Percentiles rank a stretch among this genome's conserved stretches.
phyloP scores from a whole-genome alignment of 208 protist species.

The Trypanosoma brucei region DNA sequence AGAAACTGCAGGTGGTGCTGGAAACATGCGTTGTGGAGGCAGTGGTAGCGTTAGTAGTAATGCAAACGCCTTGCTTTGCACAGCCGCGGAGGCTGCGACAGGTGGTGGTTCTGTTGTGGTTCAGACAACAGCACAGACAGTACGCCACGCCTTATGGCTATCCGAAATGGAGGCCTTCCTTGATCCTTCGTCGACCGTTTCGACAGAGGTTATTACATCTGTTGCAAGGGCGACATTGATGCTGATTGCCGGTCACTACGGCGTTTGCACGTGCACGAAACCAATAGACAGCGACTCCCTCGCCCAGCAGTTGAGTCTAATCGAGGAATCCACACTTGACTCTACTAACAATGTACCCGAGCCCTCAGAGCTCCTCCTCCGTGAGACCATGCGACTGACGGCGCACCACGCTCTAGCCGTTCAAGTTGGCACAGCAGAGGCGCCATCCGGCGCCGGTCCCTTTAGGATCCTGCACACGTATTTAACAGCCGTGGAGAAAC shows the following conservation, averaged over 20 bases:
- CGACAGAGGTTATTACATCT: slow-evolving; percentile 26
- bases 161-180: slow-evolving; percentile 49
- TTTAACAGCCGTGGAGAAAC: slow-evolving; percentile 25
- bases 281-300: slow-evolving; percentile 27
- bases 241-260: slow-evolving; percentile 60
- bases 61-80: background rate
- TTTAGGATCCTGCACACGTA: slow-evolving; percentile 32
- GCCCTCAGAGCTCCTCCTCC: slow-evolving; percentile 20
- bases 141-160: slow-evolving; percentile 53
- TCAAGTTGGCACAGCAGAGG: slow-evolving; percentile 33
- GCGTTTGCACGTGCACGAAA: slow-evolving; percentile 32
- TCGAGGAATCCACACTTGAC: slow-evolving; percentile 27
- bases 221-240: slow-evolving; percentile 55
- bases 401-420: slow-evolving; percentile 45
- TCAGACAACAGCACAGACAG: slow-evolving; percentile 54
- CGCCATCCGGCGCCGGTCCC: slow-evolving; percentile 15
- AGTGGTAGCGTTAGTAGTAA: background rate
- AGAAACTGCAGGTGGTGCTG: slow-evolving; percentile 1
- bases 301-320: slow-evolving; percentile 15
- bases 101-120: slow-evolving; percentile 25
- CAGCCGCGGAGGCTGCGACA: background rate
- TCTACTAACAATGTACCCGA: slow-evolving; percentile 15
- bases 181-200: slow-evolving; percentile 27
- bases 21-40: background rate
- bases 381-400: slow-evolving; percentile 42